Percentiles rank a stretch among this genome's conserved stretches.
Evolutionary conservation across 2,329 filamentous ascomycete species (phyloP).

Genomic region (Sporothrix globosa): DNA sequence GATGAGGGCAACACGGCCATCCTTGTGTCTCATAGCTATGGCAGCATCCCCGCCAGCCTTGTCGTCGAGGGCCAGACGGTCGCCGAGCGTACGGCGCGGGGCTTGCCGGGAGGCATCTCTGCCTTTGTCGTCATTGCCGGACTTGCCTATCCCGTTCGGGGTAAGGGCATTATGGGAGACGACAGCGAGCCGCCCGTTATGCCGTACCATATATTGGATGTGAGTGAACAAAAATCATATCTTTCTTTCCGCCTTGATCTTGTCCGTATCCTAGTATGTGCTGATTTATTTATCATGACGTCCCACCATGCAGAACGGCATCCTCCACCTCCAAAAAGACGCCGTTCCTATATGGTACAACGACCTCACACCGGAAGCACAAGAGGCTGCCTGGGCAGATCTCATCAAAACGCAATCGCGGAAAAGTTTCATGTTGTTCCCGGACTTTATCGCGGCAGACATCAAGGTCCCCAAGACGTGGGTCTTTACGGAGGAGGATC

Average conservation of each 20-base stretch:
- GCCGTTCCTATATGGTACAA: not conserved
- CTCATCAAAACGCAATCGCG: not conserved
- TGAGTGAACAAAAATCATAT: not conserved
- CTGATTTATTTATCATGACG: constrained; percentile 5
- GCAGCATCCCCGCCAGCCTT: not conserved
- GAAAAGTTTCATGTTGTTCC: not conserved
- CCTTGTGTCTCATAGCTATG: constrained; percentile 7
- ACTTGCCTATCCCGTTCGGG: constrained; percentile 2
- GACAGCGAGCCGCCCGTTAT: constrained; percentile 11
- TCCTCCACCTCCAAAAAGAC: constrained; percentile 12
- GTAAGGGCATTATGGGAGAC: constrained; percentile 4
- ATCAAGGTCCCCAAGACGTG: constrained; percentile 19
- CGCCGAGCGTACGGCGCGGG: not conserved
- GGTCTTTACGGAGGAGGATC: constrained; percentile 5
- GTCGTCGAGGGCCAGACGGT: constrained; percentile 10
- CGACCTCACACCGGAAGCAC: constrained; percentile 4
- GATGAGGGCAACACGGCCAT: constrained; percentile 2
- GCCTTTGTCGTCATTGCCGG: constrained; percentile 11
- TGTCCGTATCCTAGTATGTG: not conserved
- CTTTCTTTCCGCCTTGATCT: not conserved
- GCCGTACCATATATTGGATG: constrained; percentile 8
- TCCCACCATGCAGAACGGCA: not conserved
- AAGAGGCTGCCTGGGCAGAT: not conserved
- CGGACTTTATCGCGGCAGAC: not conserved
- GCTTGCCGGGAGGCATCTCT: not conserved